Evolutionary conservation across 78 protist species (phyloP).

Genomic region (Isochrysis galbana): DNA sequence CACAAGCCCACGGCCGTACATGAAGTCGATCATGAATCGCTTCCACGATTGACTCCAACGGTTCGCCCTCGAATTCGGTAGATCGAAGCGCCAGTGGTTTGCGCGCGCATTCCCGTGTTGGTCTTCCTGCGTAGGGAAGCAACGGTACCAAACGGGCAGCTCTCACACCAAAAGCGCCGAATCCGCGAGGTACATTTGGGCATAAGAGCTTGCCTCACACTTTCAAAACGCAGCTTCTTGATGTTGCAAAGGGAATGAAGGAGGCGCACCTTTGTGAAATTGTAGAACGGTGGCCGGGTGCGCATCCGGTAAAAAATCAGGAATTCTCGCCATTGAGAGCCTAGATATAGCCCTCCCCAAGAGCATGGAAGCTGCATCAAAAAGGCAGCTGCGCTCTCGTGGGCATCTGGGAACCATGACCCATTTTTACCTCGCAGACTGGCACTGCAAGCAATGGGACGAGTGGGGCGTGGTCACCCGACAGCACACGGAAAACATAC

Average conservation of each 20-base stretch:
- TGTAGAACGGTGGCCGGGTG: neutral
- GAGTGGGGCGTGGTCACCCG: no score
- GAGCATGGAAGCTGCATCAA: slow-evolving; percentile 46
- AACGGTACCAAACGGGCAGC: no score
- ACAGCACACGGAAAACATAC: no score
- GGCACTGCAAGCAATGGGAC: no score
- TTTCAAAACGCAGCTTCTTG: neutral
- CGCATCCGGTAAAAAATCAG: neutral
- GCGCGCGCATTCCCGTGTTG: no score
- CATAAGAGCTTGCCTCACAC: neutral
- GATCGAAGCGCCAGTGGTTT: neutral
- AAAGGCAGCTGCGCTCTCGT: neutral
- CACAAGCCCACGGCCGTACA: slow-evolving; percentile 18
- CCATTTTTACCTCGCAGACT: no score
- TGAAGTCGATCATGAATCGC: slow-evolving; percentile 35
- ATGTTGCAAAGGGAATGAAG: neutral
- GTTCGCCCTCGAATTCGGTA: neutral
- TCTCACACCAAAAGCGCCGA: no score
- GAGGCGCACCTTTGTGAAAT: neutral
- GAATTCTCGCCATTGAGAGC: slow-evolving; percentile 35
- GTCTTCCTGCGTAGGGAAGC: no score
- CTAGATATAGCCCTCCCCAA: slow-evolving; percentile 49
- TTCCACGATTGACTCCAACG: slow-evolving; percentile 40
- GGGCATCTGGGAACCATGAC: neutral
- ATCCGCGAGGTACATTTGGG: neutral